phyloP scores from a whole-genome alignment of 1,284 basidiomycete species.

The Fomitopsis schrenkii region DNA sequence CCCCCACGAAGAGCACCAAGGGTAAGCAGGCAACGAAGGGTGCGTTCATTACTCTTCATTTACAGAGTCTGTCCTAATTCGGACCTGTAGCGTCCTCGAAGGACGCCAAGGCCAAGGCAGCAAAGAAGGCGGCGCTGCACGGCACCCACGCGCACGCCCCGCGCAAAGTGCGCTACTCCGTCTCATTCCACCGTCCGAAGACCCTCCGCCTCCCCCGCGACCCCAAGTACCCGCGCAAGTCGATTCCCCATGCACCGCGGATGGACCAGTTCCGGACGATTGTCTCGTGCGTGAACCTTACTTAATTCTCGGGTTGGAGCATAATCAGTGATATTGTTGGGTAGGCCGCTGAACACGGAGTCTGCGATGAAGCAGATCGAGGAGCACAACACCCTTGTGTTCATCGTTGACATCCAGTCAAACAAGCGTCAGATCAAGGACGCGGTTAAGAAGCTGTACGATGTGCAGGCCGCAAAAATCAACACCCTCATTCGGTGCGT shows the following conservation, averaged over 20 bases:
- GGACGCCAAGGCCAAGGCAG: slow-evolving; percentile 86
- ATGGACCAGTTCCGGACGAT: slow-evolving; percentile 98
- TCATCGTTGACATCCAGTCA: slow-evolving; percentile 90
- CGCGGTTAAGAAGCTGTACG: slow-evolving; percentile 98
- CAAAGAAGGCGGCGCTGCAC: slow-evolving; percentile 96
- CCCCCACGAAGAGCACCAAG: slow-evolving; percentile 61
- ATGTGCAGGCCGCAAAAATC: slow-evolving; percentile 93
- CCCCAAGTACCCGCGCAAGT: slow-evolving; percentile 95
- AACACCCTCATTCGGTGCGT: slow-evolving; percentile 96
- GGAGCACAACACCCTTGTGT: slow-evolving; percentile 99
- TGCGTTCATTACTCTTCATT: slow-evolving; percentile 26
- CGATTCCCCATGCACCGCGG: slow-evolving; percentile 89
- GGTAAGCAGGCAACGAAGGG: slow-evolving; percentile 50
- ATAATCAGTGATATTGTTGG: neutral
- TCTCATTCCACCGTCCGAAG: slow-evolving; percentile 96
- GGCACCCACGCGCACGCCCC: slow-evolving; percentile 73
- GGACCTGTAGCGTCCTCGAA: slow-evolving; percentile 26
- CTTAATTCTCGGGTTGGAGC: neutral
- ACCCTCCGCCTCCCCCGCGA: slow-evolving; percentile 83
- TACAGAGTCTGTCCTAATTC: neutral
- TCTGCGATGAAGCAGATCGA: slow-evolving; percentile 98
- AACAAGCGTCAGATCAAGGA: slow-evolving; percentile 99
- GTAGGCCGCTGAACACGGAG: slow-evolving; percentile 77
- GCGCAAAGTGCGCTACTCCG: slow-evolving; percentile 84
- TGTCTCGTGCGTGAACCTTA: slow-evolving; percentile 58